Conservation (phyloP, 768 basidiomycete species). For the Ephemerocybe angulata region DNA sequence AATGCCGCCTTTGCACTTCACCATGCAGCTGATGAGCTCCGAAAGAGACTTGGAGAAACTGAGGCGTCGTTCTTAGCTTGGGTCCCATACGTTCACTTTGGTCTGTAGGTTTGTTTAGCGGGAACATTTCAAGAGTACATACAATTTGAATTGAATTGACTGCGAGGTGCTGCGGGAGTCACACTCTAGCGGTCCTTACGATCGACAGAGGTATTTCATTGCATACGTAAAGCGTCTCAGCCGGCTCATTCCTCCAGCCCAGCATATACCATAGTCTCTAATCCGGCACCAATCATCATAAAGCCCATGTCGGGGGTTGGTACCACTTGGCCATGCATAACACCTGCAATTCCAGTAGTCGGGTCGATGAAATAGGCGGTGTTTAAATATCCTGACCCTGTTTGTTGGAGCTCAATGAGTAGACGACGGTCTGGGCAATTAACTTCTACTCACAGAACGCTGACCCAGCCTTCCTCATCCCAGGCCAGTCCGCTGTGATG, state of each 20-base stretch:
- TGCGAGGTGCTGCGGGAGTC: neutral
- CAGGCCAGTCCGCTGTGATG: slow-evolving; percentile 24
- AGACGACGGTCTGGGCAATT: neutral
- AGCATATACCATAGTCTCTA: slow-evolving; percentile 21
- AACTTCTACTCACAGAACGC: slow-evolving; percentile 24
- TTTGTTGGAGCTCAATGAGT: neutral
- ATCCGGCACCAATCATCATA: slow-evolving; percentile 5
- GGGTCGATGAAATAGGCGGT: slow-evolving; percentile 24
- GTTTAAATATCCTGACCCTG: slow-evolving; percentile 1
- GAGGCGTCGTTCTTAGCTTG: neutral
- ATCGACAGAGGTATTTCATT: too few species aligned
- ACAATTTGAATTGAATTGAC: too few species aligned
- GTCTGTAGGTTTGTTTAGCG: neutral
- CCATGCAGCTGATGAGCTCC: neutral
- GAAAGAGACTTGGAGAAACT: neutral
- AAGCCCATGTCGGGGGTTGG: slow-evolving; percentile 14
- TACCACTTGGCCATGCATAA: slow-evolving; percentile 19
- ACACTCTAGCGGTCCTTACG: neutral
- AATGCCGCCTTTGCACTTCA: neutral
- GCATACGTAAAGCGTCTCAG: neutral
- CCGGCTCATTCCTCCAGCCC: slow-evolving; percentile 9
- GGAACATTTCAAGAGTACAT: too few species aligned
- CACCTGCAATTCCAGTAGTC: slow-evolving; percentile 19
- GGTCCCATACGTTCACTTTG: slow-evolving; percentile 2
- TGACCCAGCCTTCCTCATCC: slow-evolving; percentile 25